Percentiles rank a stretch among this genome's conserved stretches.
phyloP scores from a whole-genome alignment of 768 basidiomycete genomes.

The Lentinula lateritia region DNA sequence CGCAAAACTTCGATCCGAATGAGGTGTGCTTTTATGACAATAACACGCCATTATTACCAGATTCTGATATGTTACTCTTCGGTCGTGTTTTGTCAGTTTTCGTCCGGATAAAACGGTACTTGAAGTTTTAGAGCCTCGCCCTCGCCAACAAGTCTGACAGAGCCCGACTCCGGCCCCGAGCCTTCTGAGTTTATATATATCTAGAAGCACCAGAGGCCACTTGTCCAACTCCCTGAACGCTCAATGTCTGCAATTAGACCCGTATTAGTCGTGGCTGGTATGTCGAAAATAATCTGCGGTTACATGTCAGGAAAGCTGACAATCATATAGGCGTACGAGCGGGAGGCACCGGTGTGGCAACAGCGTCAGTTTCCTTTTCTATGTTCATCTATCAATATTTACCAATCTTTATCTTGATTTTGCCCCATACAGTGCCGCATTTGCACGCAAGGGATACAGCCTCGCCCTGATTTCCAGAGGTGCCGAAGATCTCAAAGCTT shows the following conservation, averaged over 20 bases:
- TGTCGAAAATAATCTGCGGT: constrained; percentile 13
- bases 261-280: constrained; percentile 55
- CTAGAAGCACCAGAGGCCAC: not conserved
- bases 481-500: constrained; percentile 38
- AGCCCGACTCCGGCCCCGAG: not conserved
- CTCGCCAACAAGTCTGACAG: not conserved
- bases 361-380: constrained; percentile 39
- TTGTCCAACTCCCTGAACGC: not conserved
- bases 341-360: constrained; percentile 48
- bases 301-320: not conserved
- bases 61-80: not conserved
- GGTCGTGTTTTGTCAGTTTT: not conserved
- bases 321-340: constrained; percentile 34
- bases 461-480: constrained; percentile 64
- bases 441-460: constrained; percentile 57
- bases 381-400: not conserved
- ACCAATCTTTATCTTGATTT: not conserved
- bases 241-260: constrained; percentile 15
- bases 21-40: too few relatives aligned
- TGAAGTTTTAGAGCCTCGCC: too few relatives aligned
- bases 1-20: too few relatives aligned
- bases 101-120: not conserved
- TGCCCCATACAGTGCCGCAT: constrained; percentile 39
- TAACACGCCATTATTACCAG: too few relatives aligned
- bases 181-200: not conserved